These are phyloP conservation scores for Barbarea vulgaris DNA, from an alignment of 345 rosid species.

Conservation along the genomic window DNA sequence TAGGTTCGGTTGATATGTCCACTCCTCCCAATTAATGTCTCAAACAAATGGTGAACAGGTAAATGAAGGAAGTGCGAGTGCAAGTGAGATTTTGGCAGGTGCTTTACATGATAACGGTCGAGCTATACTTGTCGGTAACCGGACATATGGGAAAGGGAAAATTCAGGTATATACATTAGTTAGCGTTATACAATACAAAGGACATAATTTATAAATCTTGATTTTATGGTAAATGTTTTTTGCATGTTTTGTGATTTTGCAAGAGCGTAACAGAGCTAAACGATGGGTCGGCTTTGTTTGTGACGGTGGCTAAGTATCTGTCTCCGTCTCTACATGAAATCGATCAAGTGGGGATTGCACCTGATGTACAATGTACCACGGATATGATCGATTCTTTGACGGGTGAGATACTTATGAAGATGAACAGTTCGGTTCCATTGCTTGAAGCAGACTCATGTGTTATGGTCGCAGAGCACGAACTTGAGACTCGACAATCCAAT, in stretches of 20 bases:
- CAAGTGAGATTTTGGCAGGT: conserved; percentile 92
- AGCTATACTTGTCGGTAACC: conserved; percentile 85
- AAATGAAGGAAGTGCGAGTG: conserved; percentile 93
- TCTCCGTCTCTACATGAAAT: conserved; percentile 89
- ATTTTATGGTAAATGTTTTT: background rate
- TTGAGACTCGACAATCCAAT: conserved; percentile 60
- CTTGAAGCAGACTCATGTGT: conserved; percentile 88
- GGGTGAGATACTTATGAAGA: conserved; percentile 48
- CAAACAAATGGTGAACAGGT: conserved; percentile 51
- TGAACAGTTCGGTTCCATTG: conserved; percentile 51
- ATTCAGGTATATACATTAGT: conserved; percentile 63
- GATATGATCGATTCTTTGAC: conserved; percentile 61
- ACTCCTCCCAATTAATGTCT: background rate
- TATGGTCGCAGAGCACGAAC: conserved; percentile 87
- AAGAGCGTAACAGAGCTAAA: conserved; percentile 84
- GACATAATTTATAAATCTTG: background rate
- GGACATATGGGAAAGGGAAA: conserved; percentile 89
- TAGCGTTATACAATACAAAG: background rate
- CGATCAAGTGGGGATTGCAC: conserved; percentile 78
- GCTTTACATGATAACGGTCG: conserved; percentile 93
- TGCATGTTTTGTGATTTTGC: conserved; percentile 30
- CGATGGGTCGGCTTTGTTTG: conserved; percentile 89
- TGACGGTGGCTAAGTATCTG: conserved; percentile 87
- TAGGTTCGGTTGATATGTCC: background rate
- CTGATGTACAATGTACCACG: conserved; percentile 86